Percentiles rank a stretch among this genome's conserved stretches.
phyloP scores from a whole-genome alignment of 2,329 filamentous ascomycete species.

The Fusarium succisae region DNA sequence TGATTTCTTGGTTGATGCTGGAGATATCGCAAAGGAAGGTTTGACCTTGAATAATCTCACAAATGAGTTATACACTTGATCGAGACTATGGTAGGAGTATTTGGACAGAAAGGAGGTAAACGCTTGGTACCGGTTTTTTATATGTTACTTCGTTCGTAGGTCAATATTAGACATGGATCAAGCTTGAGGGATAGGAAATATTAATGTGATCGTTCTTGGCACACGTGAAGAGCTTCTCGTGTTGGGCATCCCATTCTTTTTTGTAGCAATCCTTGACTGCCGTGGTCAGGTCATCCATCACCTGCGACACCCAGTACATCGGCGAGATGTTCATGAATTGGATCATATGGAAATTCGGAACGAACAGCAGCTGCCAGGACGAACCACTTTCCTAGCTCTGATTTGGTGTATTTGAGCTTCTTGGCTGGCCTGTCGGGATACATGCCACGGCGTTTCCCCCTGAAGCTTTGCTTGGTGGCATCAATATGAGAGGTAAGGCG shows the following conservation, averaged over 20 bases:
- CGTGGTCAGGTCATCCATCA: background rate
- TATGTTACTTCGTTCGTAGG: background rate
- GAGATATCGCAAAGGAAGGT: conserved; percentile 87
- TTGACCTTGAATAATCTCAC: conserved; percentile 77
- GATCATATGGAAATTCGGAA: background rate
- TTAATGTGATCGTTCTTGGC: background rate
- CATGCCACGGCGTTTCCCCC: background rate
- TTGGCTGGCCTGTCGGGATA: background rate
- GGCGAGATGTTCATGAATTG: background rate
- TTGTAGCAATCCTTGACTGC: background rate
- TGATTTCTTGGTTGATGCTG: conserved; percentile 78
- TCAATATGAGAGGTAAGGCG: background rate
- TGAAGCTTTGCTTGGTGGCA: background rate
- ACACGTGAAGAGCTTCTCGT: background rate
- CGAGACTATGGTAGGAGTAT: background rate
- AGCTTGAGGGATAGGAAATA: background rate
- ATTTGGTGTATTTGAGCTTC: too few species aligned
- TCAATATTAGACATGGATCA: background rate
- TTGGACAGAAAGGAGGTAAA: background rate
- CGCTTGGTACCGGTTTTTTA: background rate
- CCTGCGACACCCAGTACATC: background rate
- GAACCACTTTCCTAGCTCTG: background rate
- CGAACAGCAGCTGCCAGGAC: background rate
- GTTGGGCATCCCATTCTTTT: background rate
- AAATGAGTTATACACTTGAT: conserved; percentile 74